Evolutionary conservation across 2,329 filamentous ascomycete species (phyloP).

Genomic region (Pseudogymnoascus sp.): DNA sequence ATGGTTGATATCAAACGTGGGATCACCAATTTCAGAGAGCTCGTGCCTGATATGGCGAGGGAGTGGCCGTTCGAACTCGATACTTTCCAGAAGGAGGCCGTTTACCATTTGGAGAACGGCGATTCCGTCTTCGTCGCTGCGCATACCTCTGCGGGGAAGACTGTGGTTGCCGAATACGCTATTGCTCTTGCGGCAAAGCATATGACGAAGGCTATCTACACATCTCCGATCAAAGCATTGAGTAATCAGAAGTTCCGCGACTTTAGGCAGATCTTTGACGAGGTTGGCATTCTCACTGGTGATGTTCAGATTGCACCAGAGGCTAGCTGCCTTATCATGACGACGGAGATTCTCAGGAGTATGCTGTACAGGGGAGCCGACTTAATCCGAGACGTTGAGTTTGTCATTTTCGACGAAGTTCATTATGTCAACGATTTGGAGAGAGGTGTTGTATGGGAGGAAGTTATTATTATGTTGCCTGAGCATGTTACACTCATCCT

Average conservation of each 20-base stretch:
- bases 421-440: constrained; percentile 98
- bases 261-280: constrained; percentile 82
- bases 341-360: constrained; percentile 92
- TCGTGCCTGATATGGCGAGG: constrained; percentile 92
- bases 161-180: constrained; percentile 94
- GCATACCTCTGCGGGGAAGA: constrained; percentile 96
- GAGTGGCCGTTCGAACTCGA: constrained; percentile 97
- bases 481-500: constrained; percentile 94
- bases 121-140: constrained; percentile 98
- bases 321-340: constrained; percentile 98
- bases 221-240: constrained; percentile 93
- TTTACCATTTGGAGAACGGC: constrained; percentile 92
- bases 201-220: constrained; percentile 99
- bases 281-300: constrained; percentile 93
- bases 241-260: constrained; percentile 99
- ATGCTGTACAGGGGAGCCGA: constrained; percentile 97
- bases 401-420: constrained; percentile 97
- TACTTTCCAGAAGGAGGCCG: constrained; percentile 96
- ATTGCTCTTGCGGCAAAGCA: constrained; percentile 95
- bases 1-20: constrained; percentile 94
- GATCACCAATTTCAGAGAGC: constrained; percentile 85
- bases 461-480: constrained; percentile 98
- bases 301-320: constrained; percentile 98
- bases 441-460: constrained; percentile 96
- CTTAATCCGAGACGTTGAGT: constrained; percentile 92